phyloP scores from a whole-genome alignment of 2,329 filamentous ascomycete species.

The Hypocrella siamensis region DNA sequence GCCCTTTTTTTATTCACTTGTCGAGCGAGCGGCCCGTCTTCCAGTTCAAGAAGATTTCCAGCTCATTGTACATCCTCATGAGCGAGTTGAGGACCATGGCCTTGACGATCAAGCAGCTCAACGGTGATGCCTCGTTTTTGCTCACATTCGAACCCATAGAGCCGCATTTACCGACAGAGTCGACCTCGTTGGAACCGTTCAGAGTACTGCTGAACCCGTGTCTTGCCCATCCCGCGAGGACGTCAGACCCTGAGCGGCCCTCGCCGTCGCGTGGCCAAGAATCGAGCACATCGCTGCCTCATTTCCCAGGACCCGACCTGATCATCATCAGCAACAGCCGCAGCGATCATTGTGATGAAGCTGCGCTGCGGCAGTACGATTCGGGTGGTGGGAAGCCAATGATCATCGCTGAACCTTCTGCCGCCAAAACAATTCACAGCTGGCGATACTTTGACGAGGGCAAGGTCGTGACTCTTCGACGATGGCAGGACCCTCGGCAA shows the following conservation, averaged over 20 bases:
- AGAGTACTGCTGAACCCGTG: constrained; percentile 59
- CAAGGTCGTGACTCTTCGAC: constrained; percentile 26
- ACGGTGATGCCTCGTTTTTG: constrained; percentile 49
- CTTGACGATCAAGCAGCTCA: constrained; percentile 45
- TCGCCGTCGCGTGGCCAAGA: constrained; percentile 43
- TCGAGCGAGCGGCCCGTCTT: neutral
- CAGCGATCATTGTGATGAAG: constrained; percentile 55
- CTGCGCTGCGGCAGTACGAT: constrained; percentile 49
- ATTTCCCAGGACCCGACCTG: constrained; percentile 26
- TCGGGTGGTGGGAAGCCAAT: constrained; percentile 33
- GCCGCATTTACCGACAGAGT: constrained; percentile 2
- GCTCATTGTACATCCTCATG: too few relatives aligned
- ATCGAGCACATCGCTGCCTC: constrained; percentile 28
- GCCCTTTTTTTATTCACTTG: too few relatives aligned
- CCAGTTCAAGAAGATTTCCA: too few relatives aligned
- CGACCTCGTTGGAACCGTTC: constrained; percentile 29
- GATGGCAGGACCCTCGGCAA: constrained; percentile 26
- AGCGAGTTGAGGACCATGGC: constrained; percentile 30
- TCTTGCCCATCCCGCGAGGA: constrained; percentile 44
- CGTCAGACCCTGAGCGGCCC: constrained; percentile 41
- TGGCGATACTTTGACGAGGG: constrained; percentile 52
- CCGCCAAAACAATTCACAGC: constrained; percentile 46
- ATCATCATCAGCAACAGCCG: constrained; percentile 29
- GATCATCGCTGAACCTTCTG: constrained; percentile 50
- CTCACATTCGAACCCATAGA: constrained; percentile 42